Evolutionary conservation across 371 early-diverging fungal genomes (phyloP), one percentile per base, ranked within the genome.

Genomic region (Haplosporangium sp.): DNA sequence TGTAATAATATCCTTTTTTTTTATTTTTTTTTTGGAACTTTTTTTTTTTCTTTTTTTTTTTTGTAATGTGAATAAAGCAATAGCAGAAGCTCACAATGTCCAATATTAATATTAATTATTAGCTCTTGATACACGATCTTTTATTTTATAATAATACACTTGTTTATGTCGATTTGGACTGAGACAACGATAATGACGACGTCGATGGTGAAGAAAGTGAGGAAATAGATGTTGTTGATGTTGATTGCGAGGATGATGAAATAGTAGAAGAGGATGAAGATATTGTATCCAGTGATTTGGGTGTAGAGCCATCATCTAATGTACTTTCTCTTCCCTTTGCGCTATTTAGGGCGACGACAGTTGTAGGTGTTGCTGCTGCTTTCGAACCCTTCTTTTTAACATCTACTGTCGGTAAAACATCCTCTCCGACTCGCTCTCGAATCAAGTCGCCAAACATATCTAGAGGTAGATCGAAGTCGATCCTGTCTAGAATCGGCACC

Each of bases 401-500:
- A 13, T 44, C 61, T 27, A 20, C 2, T 6, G 20, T 6, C 37
- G 6, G n/a, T 8, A 61, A 9, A 1, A n/a, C 47, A 10, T 45
- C 20, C 17, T 67, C 75, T 34, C 75, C 62, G 15, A 62, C 47
- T 6, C 72, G 68, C 27, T 53, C 71, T 13, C 45, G 71, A 50
- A 86, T 69, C 57, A 82, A 27, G 4, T 69, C 63, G 1, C 79
- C 83, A 74, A 77, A 86, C 2, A 62, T 50, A 13, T 67, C 71
- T 65, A 67, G 11, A 0, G 89, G 88, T 15, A 89, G 67, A 45
- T 70, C 71, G 61, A 87, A 89, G 59, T 89, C 89, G n/a, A 63
- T n/a, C 48, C 70, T 65, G 6, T 71, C 71, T 73, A 89, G 74
- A 2, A 65, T 55, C 0, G 89, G 89, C 48, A 89, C 62, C 58